A percentile compares a stretch with the other conserved stretches of the same genome.
phyloP scores from a whole-genome alignment of 305 asterid species.

The Fraxinus baroniana region DNA sequence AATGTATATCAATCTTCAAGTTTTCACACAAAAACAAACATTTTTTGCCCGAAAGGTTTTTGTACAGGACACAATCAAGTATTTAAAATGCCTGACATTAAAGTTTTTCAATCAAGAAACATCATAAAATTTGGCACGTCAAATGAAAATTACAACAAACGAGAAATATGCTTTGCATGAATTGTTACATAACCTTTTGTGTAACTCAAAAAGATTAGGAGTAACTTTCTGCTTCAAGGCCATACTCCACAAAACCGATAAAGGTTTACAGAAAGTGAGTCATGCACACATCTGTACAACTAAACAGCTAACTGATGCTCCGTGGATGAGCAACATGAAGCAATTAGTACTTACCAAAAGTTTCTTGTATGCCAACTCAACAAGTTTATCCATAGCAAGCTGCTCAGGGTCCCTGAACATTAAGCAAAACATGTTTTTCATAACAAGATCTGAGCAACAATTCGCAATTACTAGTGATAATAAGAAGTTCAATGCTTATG shows the following conservation, averaged over 20 bases:
- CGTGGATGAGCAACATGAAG: conserved; percentile 5
- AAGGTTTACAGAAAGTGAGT: neutral
- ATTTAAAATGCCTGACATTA: neutral
- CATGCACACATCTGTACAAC: neutral
- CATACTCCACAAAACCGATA: conserved; percentile 5
- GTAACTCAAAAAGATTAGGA: neutral
- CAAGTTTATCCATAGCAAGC: conserved; percentile 82
- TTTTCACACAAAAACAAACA: neutral
- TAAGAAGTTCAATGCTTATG: conserved; percentile 12
- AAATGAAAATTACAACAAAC: neutral
- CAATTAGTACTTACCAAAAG: conserved; percentile 65
- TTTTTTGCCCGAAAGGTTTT: neutral
- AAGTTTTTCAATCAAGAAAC: conserved; percentile 4
- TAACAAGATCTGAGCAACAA: conserved; percentile 16
- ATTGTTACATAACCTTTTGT: neutral
- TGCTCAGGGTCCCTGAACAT: conserved; percentile 76
- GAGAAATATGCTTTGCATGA: neutral
- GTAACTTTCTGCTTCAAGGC: conserved; percentile 5
- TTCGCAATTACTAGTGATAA: conserved; percentile 8
- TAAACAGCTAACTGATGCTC: conserved; percentile 11
- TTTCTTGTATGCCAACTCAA: conserved; percentile 81
- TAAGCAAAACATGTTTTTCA: conserved; percentile 18
- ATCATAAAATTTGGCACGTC: neutral
- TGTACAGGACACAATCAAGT: neutral
- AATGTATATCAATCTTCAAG: neutral